Percentiles rank a stretch among this genome's conserved stretches.
These are phyloP conservation scores for Coemansia pectinata DNA, from an alignment of 192 early-diverging fungal genomes.

Conservation along the genomic window DNA sequence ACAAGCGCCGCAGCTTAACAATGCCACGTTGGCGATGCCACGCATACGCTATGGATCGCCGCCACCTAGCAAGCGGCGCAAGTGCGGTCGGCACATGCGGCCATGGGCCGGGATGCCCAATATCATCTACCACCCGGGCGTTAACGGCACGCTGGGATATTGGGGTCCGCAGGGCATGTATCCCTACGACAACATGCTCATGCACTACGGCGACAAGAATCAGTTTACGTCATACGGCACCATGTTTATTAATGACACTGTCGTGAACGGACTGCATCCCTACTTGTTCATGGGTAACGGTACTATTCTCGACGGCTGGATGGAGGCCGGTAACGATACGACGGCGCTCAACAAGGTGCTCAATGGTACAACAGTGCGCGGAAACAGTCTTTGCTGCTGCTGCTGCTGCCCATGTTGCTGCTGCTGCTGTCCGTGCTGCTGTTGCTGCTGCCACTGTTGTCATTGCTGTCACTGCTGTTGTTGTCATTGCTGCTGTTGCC, in stretches of 20 bases:
- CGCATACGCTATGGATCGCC: conserved; percentile 8
- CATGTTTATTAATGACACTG: conserved; percentile 54
- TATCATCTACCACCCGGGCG: conserved; percentile 30
- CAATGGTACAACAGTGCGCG: conserved; percentile 39
- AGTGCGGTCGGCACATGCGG: conserved; percentile 23
- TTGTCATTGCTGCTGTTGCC: conserved; percentile 34
- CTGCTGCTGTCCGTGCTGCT: conserved; percentile 29
- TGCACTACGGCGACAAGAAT: conserved; percentile 49
- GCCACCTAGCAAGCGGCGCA: background rate
- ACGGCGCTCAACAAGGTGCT: conserved; percentile 38
- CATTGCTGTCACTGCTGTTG: conserved; percentile 33
- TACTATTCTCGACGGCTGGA: conserved; percentile 51
- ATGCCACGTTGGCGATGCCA: background rate
- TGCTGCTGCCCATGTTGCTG: conserved; percentile 30
- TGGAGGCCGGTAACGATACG: conserved; percentile 47
- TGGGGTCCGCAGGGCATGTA: conserved; percentile 53
- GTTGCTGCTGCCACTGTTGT: conserved; percentile 28
- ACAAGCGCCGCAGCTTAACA: background rate
- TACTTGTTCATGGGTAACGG: conserved; percentile 50
- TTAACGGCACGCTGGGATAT: conserved; percentile 38
- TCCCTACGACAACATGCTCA: conserved; percentile 42
- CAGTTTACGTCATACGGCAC: conserved; percentile 43
- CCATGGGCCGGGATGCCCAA: conserved; percentile 34
- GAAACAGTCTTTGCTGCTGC: conserved; percentile 27
- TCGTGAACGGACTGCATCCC: conserved; percentile 40